Conservation (phyloP, 129 eudicot genomes). For the Artemisia tridentata region DNA sequence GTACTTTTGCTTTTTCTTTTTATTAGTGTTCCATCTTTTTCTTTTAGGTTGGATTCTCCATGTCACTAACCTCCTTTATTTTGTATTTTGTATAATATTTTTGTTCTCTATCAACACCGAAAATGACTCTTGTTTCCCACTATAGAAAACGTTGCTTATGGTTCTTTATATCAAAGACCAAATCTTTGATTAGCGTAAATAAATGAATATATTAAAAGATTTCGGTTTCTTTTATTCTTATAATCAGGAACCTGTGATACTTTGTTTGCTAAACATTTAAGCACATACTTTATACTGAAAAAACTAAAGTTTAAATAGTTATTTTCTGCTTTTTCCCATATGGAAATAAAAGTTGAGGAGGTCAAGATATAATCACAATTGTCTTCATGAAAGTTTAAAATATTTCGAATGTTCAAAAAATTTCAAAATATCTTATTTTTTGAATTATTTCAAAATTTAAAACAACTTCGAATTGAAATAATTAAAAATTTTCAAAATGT, state of each 20-base stretch:
- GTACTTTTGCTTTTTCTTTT: slow-evolving; percentile 63
- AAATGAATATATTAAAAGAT: slow-evolving; percentile 13
- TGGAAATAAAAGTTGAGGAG: slow-evolving; percentile 13
- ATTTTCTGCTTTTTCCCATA: slow-evolving; percentile 32
- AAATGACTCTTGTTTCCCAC: slow-evolving; percentile 29
- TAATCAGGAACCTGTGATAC: background rate
- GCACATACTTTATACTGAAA: slow-evolving; percentile 21
- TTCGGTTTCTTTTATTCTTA: background rate
- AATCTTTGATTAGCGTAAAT: slow-evolving; percentile 5
- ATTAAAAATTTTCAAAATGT: too few species aligned
- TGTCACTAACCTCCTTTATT: slow-evolving; percentile 34
- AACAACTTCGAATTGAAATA: too few species aligned
- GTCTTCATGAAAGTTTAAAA: slow-evolving; percentile 24
- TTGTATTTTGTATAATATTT: slow-evolving; percentile 33
- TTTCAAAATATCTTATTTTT: too few species aligned
- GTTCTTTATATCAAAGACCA: slow-evolving; percentile 20
- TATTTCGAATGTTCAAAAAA: too few species aligned
- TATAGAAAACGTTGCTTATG: slow-evolving; percentile 14
- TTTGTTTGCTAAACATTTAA: slow-evolving; percentile 8
- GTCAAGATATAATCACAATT: slow-evolving; percentile 11
- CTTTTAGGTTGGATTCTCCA: slow-evolving; percentile 61
- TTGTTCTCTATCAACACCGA: slow-evolving; percentile 28
- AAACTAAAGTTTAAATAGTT: slow-evolving; percentile 28
- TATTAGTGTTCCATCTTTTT: slow-evolving; percentile 37
- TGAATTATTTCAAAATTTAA: too few species aligned